Percentiles rank a stretch among this genome's conserved stretches.
phyloP scores from a whole-genome alignment of 441 rosid genomes.

The Populus hybrid region DNA sequence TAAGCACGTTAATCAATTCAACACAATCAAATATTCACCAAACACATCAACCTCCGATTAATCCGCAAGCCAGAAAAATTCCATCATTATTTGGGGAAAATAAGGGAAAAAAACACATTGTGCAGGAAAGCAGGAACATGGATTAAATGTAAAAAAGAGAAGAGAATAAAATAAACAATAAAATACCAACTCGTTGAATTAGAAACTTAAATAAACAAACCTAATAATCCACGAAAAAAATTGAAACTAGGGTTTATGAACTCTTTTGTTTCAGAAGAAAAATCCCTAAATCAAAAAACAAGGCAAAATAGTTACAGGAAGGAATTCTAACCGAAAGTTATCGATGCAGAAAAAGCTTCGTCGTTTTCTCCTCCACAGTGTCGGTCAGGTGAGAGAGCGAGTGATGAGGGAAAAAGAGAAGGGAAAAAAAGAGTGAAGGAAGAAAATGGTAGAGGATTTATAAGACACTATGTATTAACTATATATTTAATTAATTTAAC shows the following conservation, averaged over 20 bases:
- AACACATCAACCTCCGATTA: neutral
- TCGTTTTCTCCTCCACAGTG: neutral
- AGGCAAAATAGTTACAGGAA: neutral
- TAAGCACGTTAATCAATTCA: neutral
- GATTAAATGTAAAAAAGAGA: neutral
- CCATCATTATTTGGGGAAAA: neutral
- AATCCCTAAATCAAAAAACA: neutral
- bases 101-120: neutral
- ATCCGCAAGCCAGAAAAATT: neutral
- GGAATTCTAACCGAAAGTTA: neutral
- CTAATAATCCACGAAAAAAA: neutral
- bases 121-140: neutral
- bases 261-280: neutral
- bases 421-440: neutral
- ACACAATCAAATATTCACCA: neutral
- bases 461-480: neutral
- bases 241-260: conserved; percentile 15
- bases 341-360: neutral
- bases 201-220: neutral
- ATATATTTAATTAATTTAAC: neutral
- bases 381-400: neutral
- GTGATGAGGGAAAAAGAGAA: neutral
- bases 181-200: neutral
- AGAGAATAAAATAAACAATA: neutral
- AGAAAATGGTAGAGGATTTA: neutral